These are phyloP conservation scores for Dothideomycetes sp. DNA, from an alignment of 2,329 filamentous ascomycete genomes.

Conservation along the genomic window DNA sequence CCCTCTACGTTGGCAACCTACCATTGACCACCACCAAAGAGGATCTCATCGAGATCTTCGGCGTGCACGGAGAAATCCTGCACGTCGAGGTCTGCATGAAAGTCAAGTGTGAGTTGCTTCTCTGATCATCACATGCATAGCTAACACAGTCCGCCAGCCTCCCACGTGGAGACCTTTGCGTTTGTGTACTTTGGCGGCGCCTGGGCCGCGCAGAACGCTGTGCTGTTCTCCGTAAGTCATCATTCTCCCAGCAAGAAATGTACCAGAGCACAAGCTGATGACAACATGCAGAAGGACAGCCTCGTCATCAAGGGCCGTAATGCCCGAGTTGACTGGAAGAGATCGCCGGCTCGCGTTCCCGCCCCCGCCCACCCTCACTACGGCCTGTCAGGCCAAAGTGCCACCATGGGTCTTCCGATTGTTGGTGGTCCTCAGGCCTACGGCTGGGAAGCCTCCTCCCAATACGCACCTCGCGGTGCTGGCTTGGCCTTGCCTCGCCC, in stretches of 20 bases:
- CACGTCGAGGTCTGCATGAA: constrained; percentile 1
- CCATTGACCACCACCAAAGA: constrained; percentile 1
- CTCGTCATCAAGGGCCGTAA: background rate
- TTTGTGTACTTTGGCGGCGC: background rate
- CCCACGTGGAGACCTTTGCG: background rate
- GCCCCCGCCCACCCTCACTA: background rate
- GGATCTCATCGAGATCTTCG: constrained; percentile 4
- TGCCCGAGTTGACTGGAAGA: constrained; percentile 1
- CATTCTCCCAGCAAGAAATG: background rate
- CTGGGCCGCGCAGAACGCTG: background rate
- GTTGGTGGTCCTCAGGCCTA: no score
- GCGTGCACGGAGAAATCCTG: constrained; percentile 4
- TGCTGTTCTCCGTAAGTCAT: constrained; percentile 3
- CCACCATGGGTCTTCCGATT: no score
- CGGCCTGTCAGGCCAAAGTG: no score
- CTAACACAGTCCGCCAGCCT: background rate
- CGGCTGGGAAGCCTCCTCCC: no score
- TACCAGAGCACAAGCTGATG: background rate
- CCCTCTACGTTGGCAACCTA: constrained; percentile 8
- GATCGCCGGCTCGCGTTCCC: background rate
- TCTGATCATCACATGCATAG: background rate
- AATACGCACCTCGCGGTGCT: no score
- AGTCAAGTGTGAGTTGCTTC: background rate
- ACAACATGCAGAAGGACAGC: background rate
- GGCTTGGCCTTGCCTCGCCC: no score